Evolutionary conservation across 192 early-diverging fungal species (phyloP).

Genomic region (Diversispora epigaea): DNA sequence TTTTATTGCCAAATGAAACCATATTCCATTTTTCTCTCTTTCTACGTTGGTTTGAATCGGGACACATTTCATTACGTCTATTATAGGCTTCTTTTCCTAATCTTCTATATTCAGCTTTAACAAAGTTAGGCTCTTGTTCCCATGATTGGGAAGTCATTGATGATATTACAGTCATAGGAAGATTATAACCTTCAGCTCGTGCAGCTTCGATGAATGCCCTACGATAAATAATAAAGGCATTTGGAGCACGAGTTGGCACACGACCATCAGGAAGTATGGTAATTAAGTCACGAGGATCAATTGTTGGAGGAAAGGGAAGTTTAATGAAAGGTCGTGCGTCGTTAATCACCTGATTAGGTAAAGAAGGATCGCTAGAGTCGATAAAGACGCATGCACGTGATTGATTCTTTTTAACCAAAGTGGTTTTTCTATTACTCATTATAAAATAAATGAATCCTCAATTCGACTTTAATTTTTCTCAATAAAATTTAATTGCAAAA

Average conservation of each 20-base stretch:
- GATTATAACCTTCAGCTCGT: conserved; percentile 2
- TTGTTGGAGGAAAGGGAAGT: not conserved
- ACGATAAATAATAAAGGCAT: conserved; percentile 15
- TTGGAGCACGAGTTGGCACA: not conserved
- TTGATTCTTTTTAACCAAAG: not conserved
- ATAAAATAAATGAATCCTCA: not conserved
- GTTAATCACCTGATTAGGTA: not conserved
- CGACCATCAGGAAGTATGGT: not conserved
- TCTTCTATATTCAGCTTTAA: conserved; percentile 16
- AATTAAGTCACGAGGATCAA: not conserved
- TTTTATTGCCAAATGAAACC: not conserved
- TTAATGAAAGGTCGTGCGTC: not conserved
- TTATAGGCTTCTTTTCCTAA: conserved; percentile 8
- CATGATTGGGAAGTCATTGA: conserved; percentile 15
- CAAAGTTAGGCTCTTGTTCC: conserved; percentile 1
- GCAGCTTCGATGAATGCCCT: not conserved
- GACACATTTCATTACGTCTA: not conserved
- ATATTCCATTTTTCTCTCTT: not conserved
- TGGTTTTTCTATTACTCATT: not conserved
- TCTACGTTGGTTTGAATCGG: conserved; percentile 1
- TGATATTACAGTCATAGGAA: conserved; percentile 20
- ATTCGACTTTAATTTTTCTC: not conserved
- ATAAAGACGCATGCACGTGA: not conserved
- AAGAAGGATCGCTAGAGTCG: not conserved
- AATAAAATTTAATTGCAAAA: not conserved